phyloP scores from a whole-genome alignment of 2,329 filamentous ascomycete genomes.

The Helicocarpus griseus region DNA sequence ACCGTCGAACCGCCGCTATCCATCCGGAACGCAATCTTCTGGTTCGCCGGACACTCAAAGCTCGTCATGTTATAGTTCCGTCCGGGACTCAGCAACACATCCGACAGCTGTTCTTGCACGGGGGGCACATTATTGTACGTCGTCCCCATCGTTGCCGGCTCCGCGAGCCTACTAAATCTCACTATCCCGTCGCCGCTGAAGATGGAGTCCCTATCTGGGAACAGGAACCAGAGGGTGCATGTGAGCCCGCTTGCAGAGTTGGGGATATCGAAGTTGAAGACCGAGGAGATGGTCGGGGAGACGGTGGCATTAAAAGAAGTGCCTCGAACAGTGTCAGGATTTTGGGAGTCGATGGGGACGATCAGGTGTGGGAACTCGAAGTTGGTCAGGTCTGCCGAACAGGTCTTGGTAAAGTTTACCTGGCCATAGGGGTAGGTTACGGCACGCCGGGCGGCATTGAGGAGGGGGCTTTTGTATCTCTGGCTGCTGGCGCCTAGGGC shows the following conservation, averaged over 20 bases:
- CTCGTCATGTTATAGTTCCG: slow-evolving; percentile 45
- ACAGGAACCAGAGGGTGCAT: slow-evolving; percentile 57
- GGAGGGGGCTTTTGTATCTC: slow-evolving; percentile 3
- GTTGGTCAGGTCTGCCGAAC: slow-evolving; percentile 38
- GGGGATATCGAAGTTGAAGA: slow-evolving; percentile 63
- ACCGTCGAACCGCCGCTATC: slow-evolving; percentile 40
- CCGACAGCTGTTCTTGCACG: slow-evolving; percentile 36
- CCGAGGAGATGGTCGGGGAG: slow-evolving; percentile 42
- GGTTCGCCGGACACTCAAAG: slow-evolving; percentile 46
- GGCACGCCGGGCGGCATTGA: background rate
- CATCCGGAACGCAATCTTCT: slow-evolving; percentile 45
- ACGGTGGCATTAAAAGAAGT: slow-evolving; percentile 49
- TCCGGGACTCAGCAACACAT: slow-evolving; percentile 41
- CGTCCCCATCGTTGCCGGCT: slow-evolving; percentile 39
- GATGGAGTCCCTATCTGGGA: slow-evolving; percentile 53
- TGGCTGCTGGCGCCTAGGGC: slow-evolving; percentile 7
- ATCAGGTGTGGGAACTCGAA: slow-evolving; percentile 55
- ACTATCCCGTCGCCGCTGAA: slow-evolving; percentile 47
- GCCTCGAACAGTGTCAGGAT: slow-evolving; percentile 44
- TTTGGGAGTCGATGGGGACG: slow-evolving; percentile 47
- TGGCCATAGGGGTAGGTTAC: background rate
- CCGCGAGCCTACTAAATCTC: slow-evolving; percentile 42
- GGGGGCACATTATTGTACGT: slow-evolving; percentile 46
- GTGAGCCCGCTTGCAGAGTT: slow-evolving; percentile 43
- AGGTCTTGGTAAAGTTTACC: slow-evolving; percentile 17